Conservation (phyloP, 2,329 filamentous ascomycete genomes). For the Aspergillus piperis region DNA sequence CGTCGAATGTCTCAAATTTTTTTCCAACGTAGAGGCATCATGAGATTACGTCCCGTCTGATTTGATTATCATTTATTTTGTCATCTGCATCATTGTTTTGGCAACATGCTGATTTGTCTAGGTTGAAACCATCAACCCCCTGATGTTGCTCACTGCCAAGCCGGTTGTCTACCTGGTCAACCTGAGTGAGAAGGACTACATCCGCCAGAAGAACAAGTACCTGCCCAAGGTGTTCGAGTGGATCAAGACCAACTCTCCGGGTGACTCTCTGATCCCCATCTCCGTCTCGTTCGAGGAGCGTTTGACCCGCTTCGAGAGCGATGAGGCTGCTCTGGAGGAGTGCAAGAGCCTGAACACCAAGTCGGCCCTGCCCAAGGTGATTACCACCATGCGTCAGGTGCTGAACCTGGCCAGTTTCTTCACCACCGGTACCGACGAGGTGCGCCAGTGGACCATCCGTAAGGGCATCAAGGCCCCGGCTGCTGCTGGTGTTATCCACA, state of each 20-base stretch:
- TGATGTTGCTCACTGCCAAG: conserved; percentile 93
- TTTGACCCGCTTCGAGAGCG: conserved; percentile 74
- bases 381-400: conserved; percentile 88
- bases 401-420: conserved; percentile 94
- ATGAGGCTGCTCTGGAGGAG: conserved; percentile 77
- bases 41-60: conserved; percentile 86
- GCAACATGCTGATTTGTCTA: conserved; percentile 44
- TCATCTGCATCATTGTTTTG: too few relatives aligned
- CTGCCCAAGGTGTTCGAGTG: conserved; percentile 90
- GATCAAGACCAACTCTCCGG: conserved; percentile 86
- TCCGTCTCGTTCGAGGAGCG: conserved; percentile 93
- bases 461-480: conserved; percentile 96
- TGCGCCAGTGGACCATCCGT: conserved; percentile 96
- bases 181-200: conserved; percentile 93
- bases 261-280: conserved; percentile 89
- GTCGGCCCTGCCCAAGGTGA: conserved; percentile 87
- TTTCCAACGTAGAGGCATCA: conserved; percentile 68
- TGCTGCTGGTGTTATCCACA: conserved; percentile 96
- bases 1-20: conserved; percentile 80
- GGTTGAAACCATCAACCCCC: conserved; percentile 97
- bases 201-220: conserved; percentile 99
- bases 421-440: conserved; percentile 92
- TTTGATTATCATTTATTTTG: conserved; percentile 34
- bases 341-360: conserved; percentile 85
- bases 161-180: conserved; percentile 97